Base-by-base conservation (phyloP, 371 early-diverging fungal genomes). In the Vairimorpha necatrix region DNA sequence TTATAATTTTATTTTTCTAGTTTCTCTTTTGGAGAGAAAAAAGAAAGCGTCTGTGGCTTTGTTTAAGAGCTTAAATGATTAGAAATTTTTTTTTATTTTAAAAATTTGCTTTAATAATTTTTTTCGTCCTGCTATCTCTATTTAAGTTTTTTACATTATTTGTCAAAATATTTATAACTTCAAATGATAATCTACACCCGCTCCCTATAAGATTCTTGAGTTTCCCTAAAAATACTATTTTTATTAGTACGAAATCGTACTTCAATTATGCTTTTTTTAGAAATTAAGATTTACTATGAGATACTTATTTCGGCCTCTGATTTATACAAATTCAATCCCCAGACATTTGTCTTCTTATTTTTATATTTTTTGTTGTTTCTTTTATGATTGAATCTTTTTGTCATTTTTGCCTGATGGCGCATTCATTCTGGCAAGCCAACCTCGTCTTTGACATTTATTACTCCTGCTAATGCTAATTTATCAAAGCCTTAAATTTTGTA, bases 141-240 rank as follows among this genome's bases (percentile, higher is more conserved):
- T n/a, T n/a, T n/a, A n/a, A n/a, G n/a, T n/a, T n/a, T 42, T 42
- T 16, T 11, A 42, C 7, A 11, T 16, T 16, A 16, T 16, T 2
- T 58, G 7, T 9, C 9, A 68, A 28, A 46, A 50, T 46, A 20
- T 80, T 69, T 47, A 58, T 76, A n/a, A 74, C 54, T 54, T 73
- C 60, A 54, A 80, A 77, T 24, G 77, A 73, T 39, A 69, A 47
- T 67, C 74, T 77, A 47, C 81, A 80, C 16, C 81, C 81, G 30
- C 28, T 50, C 2, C 65, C 74, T 2, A 77, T 58, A n/a, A 77
- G 33, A n/a, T 72, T 61, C 32, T 77, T 74, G 0, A 74, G 74
- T 58, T 80, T 74, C 13, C 46, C 46, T 50, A n/a, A n/a, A n/a
- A n/a, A 33, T 20, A 0, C 33, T n/a, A n/a, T 58, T 42, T 16